Conservation (phyloP, 106 monocot genomes). For the Dendrobium chrysotoxum region DNA sequence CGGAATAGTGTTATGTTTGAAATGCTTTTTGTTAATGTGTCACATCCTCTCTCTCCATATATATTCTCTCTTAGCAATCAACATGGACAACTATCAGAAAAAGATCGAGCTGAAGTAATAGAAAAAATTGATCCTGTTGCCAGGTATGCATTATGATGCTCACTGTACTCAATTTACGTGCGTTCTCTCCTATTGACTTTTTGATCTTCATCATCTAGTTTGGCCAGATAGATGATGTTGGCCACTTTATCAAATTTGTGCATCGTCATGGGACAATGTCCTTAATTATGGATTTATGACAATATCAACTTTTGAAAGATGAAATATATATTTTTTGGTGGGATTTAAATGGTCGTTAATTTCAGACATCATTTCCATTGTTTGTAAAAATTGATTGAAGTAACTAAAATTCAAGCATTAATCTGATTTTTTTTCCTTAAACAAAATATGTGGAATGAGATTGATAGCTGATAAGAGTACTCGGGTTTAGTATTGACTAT, state of each 20-base stretch:
- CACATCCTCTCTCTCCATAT: slow-evolving; percentile 69
- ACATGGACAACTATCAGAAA: slow-evolving; percentile 51
- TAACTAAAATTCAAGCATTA: not conserved
- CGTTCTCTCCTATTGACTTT: not conserved
- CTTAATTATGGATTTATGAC: not conserved
- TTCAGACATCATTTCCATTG: not conserved
- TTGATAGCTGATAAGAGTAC: not conserved
- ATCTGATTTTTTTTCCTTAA: not conserved
- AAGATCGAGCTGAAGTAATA: slow-evolving; percentile 45
- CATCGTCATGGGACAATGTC: not conserved
- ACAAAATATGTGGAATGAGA: not conserved
- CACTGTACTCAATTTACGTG: not conserved
- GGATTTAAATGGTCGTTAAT: not conserved
- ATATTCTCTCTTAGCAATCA: slow-evolving; percentile 84
- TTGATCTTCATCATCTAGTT: not conserved
- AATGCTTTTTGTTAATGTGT: slow-evolving; percentile 88
- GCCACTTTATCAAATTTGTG: not conserved
- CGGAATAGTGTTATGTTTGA: slow-evolving; percentile 80
- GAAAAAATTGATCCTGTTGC: slow-evolving; percentile 87
- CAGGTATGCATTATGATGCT: slow-evolving; percentile 32
- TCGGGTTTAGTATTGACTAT: not conserved
- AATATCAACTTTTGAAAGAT: not conserved
- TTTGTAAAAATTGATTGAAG: not conserved
- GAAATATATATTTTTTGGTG: not conserved
- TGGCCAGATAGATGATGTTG: not conserved